Conservation (phyloP, 2,329 filamentous ascomycete species). For the Alternaria burnsii region DNA sequence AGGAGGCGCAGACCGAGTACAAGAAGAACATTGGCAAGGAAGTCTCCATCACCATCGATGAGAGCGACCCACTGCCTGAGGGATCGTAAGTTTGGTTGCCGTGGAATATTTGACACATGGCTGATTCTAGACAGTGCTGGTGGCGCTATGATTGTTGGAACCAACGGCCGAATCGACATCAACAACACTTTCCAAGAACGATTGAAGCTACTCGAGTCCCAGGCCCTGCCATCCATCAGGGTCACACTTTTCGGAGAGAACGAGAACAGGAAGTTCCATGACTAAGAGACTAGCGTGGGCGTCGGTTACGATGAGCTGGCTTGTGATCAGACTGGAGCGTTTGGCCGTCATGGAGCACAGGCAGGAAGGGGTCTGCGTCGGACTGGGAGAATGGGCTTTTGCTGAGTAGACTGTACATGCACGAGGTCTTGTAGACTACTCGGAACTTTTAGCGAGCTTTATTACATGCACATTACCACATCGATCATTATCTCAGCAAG, state of each 20-base stretch:
- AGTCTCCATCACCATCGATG: constrained; percentile 74
- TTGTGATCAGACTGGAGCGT: not conserved
- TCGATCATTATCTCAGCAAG: not conserved
- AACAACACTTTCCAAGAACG: constrained; percentile 98
- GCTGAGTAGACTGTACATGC: constrained; percentile 12
- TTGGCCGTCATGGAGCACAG: constrained; percentile 2
- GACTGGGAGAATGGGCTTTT: not conserved
- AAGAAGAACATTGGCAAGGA: constrained; percentile 79
- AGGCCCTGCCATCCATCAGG: constrained; percentile 84
- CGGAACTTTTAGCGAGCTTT: constrained; percentile 23
- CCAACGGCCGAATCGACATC: constrained; percentile 93
- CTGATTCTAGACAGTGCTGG: constrained; percentile 70
- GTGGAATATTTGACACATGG: too few relatives aligned
- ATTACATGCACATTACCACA: constrained; percentile 15
- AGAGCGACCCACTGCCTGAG: constrained; percentile 80
- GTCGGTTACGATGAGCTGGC: constrained; percentile 2
- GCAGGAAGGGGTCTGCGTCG: constrained; percentile 1
- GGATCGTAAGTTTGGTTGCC: constrained; percentile 73
- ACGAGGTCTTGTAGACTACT: constrained; percentile 23
- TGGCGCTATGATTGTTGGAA: constrained; percentile 81
- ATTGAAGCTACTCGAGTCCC: constrained; percentile 82
- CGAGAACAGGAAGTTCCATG: constrained; percentile 92
- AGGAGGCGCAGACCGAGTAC: constrained; percentile 80
- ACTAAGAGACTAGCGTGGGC: constrained; percentile 63
- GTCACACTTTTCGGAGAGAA: constrained; percentile 93